phyloP scores from a whole-genome alignment of 495 filamentous ascomycete species.

The Penicillium mononematosum region DNA sequence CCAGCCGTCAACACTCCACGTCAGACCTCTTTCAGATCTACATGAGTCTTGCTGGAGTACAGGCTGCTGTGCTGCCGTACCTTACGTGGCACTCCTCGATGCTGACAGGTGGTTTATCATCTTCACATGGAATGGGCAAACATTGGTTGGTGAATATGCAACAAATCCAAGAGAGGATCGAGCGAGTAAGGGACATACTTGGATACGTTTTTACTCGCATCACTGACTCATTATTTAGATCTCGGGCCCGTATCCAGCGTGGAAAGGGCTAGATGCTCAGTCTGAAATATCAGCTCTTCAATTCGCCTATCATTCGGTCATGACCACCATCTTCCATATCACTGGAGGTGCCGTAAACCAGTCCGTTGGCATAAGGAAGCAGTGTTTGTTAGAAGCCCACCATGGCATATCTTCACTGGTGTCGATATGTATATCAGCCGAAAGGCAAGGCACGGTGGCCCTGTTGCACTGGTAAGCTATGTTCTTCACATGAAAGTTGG shows the following conservation, averaged over 20 bases:
- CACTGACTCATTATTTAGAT: neutral
- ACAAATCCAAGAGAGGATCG: slow-evolving; percentile 8
- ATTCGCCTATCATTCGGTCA: neutral
- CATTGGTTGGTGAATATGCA: neutral
- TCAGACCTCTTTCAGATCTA: neutral
- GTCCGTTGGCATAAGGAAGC: neutral
- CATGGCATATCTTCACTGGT: neutral
- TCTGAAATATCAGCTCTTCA: neutral
- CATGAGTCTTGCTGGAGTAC: neutral
- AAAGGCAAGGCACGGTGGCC: neutral
- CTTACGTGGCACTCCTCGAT: neutral
- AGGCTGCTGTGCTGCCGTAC: neutral
- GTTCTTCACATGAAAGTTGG: neutral
- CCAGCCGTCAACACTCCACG: neutral
- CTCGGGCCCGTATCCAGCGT: neutral
- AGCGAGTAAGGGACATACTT: neutral
- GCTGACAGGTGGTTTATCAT: neutral
- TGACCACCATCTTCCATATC: neutral
- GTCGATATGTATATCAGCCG: neutral
- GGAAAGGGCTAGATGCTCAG: neutral
- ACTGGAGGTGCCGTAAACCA: neutral
- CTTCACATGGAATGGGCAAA: neutral
- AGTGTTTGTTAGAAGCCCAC: neutral
- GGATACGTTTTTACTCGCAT: neutral
- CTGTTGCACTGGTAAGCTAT: neutral